Evolutionary conservation across 345 rosid species (phyloP).

Genomic region (Pseudoturritis turrita): DNA sequence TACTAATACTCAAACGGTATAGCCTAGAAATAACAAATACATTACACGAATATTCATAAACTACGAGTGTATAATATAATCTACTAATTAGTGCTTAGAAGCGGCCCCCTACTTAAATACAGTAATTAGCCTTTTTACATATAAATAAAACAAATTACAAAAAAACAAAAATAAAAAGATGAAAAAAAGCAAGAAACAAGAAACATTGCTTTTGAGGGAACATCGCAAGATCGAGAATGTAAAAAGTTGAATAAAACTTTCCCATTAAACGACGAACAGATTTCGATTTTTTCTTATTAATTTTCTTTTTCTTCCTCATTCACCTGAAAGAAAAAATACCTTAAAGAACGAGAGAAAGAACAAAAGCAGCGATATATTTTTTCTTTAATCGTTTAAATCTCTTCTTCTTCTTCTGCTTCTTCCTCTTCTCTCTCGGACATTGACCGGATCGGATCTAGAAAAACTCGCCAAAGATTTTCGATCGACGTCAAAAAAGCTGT

Average conservation of each 20-base stretch:
- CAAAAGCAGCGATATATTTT: not conserved
- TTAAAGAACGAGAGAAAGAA: conserved; percentile 21
- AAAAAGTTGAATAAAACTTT: conserved; percentile 18
- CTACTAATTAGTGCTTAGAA: conserved; percentile 8
- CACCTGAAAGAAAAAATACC: conserved; percentile 21
- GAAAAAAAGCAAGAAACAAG: conserved; percentile 8
- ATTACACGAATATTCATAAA: conserved; percentile 6
- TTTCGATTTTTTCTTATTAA: not conserved
- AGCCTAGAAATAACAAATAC: not conserved
- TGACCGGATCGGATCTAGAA: conserved; percentile 56
- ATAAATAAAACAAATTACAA: not conserved
- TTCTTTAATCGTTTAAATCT: conserved; percentile 21
- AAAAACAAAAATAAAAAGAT: not conserved
- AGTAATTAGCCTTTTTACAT: conserved; percentile 3
- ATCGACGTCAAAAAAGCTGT: conserved; percentile 28
- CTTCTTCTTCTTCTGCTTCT: conserved; percentile 20
- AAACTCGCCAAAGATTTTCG: conserved; percentile 3
- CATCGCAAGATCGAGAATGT: conserved; percentile 18
- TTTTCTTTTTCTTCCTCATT: not conserved
- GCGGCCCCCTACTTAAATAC: conserved; percentile 21
- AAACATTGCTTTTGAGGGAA: conserved; percentile 34
- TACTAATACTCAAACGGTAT: not conserved
- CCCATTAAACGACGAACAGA: conserved; percentile 35
- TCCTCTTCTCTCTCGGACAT: conserved; percentile 19
- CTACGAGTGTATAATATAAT: conserved; percentile 18